These are phyloP conservation scores for Scutellaria barbata DNA, from an alignment of 257 asterid species.

Conservation along the genomic window DNA sequence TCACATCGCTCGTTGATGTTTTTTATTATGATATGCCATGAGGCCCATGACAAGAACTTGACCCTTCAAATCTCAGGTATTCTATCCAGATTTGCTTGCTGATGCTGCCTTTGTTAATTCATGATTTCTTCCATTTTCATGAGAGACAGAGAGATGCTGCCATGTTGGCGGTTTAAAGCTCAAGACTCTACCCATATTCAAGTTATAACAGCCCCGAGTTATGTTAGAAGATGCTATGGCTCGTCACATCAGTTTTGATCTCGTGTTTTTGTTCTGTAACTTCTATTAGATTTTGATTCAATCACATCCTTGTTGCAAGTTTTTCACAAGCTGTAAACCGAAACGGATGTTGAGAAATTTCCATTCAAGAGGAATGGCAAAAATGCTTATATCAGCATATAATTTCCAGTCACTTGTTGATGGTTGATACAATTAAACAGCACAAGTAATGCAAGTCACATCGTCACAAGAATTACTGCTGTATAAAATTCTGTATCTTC, in stretches of 20 bases:
- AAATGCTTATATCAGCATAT: constrained; percentile 13
- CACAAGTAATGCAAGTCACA: constrained; percentile 14
- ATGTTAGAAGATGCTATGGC: no score
- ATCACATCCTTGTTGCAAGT: not conserved
- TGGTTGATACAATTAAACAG: constrained; percentile 1
- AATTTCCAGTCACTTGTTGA: not conserved
- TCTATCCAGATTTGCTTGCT: not conserved
- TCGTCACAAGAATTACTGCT: constrained; percentile 5
- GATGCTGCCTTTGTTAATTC: not conserved
- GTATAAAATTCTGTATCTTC: constrained; percentile 28
- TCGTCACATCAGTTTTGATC: constrained; percentile 5
- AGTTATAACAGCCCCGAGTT: no score
- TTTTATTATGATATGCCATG: no score
- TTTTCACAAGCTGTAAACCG: not conserved
- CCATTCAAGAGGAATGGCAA: not conserved
- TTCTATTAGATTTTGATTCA: constrained; percentile 1
- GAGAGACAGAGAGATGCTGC: constrained; percentile 15
- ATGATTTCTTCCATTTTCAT: not conserved
- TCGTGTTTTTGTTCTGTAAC: constrained; percentile 9
- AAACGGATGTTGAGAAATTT: not conserved
- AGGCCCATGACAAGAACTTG: not conserved
- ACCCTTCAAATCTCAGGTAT: not conserved
- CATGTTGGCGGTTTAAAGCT: not conserved
- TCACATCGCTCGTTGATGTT: not conserved
- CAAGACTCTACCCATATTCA: not conserved